Percentiles rank a stretch among this genome's conserved stretches.
Evolutionary conservation across 2,329 filamentous ascomycete genomes (phyloP).

Genomic region (Botrytis aclada): DNA sequence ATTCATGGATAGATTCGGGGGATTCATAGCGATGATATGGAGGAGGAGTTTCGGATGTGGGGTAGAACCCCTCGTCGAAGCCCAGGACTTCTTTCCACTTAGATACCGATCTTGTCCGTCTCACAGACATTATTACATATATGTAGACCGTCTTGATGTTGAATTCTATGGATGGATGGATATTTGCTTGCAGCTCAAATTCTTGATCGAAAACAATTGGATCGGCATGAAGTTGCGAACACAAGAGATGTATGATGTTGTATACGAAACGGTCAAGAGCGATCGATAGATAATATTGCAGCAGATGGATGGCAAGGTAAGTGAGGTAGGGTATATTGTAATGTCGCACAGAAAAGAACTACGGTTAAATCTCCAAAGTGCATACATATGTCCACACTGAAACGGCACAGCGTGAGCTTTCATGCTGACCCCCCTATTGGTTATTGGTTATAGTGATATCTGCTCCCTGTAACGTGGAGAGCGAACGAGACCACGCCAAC

Average conservation of each 20-base stretch:
- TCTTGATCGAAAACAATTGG: conserved; percentile 1
- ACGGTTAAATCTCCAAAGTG: conserved; percentile 6
- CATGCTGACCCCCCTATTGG: conserved; percentile 16
- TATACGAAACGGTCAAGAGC: conserved; percentile 6
- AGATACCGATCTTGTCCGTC: conserved; percentile 28
- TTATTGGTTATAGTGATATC: conserved; percentile 9
- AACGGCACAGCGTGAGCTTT: conserved; percentile 19
- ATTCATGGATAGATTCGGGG: conserved; percentile 20
- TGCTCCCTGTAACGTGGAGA: conserved; percentile 16
- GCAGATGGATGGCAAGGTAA: background rate
- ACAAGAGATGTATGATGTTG: conserved; percentile 4
- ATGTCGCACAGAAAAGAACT: conserved; percentile 12
- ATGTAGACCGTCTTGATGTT: background rate
- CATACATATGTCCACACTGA: conserved; percentile 8
- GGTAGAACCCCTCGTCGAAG: conserved; percentile 31
- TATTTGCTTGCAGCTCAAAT: background rate
- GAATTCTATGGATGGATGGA: background rate
- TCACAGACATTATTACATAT: conserved; percentile 21
- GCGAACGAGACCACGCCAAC: conserved; percentile 14
- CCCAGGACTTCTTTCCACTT: conserved; percentile 36
- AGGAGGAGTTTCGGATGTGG: conserved; percentile 18
- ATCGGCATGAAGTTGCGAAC: conserved; percentile 5
- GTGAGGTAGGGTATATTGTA: background rate
- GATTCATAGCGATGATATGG: conserved; percentile 19
- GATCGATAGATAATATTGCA: background rate